These are phyloP conservation scores for Babesia ovata DNA, from an alignment of 169 alveolate genomes.

Conservation along the genomic window DNA sequence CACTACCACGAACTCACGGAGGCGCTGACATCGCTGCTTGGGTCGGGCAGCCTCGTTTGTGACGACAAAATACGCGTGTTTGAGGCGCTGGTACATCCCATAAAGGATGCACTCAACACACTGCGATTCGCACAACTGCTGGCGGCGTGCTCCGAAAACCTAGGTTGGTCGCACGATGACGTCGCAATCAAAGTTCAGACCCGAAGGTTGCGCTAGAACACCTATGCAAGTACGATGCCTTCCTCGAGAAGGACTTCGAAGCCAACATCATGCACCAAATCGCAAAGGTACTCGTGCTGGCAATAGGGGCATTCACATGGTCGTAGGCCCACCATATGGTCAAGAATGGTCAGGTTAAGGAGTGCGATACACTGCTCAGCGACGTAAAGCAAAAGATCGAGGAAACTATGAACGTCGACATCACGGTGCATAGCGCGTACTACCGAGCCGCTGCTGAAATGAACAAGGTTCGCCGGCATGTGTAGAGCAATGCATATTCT, in stretches of 20 bases:
- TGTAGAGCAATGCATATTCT: not conserved
- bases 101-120: constrained; percentile 57
- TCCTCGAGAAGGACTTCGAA: constrained; percentile 58
- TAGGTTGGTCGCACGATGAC: constrained; percentile 28
- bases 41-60: constrained; percentile 31
- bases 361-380: constrained; percentile 50
- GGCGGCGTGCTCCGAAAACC: constrained; percentile 47
- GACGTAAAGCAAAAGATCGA: constrained; percentile 49
- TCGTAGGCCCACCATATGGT: constrained; percentile 62
- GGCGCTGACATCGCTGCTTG: constrained; percentile 42
- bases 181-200: constrained; percentile 6
- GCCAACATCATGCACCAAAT: constrained; percentile 67
- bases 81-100: constrained; percentile 67
- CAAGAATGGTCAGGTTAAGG: constrained; percentile 36
- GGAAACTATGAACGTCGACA: constrained; percentile 48
- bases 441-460: constrained; percentile 65
- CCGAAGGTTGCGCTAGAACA: constrained; percentile 69
- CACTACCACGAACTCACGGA: constrained; percentile 69
- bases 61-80: constrained; percentile 58
- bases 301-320: not conserved
- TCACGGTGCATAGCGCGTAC: constrained; percentile 60
- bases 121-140: constrained; percentile 55
- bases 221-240: constrained; percentile 61
- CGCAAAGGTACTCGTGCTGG: constrained; percentile 52
- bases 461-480: constrained; percentile 41